phyloP scores from a whole-genome alignment of 2,329 filamentous ascomycete genomes.

The Trichoderma guizhouense region DNA sequence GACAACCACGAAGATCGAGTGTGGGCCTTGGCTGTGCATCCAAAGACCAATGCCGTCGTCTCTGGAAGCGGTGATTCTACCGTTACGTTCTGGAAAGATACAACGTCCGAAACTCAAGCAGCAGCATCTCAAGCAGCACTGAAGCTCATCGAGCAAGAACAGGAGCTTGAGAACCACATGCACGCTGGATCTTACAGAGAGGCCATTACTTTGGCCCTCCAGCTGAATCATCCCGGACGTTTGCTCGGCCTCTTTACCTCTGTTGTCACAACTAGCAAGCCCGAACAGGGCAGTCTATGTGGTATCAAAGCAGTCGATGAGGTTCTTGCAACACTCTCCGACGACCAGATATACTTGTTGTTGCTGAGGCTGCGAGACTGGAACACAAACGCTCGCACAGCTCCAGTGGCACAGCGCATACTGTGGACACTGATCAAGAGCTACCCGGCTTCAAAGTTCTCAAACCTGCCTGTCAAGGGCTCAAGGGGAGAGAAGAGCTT shows the following conservation, averaged over 20 bases:
- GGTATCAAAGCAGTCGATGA: slow-evolving; percentile 73
- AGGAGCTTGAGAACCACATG: slow-evolving; percentile 90
- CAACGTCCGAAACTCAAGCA: slow-evolving; percentile 73
- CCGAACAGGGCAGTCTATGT: slow-evolving; percentile 61
- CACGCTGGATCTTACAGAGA: slow-evolving; percentile 84
- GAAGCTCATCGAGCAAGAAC: slow-evolving; percentile 86
- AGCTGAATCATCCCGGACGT: slow-evolving; percentile 89
- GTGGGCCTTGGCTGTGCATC: slow-evolving; percentile 79
- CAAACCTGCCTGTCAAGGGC: slow-evolving; percentile 62
- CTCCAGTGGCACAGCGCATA: slow-evolving; percentile 80
- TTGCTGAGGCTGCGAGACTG: slow-evolving; percentile 84
- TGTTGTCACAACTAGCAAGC: slow-evolving; percentile 62
- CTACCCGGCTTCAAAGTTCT: slow-evolving; percentile 75
- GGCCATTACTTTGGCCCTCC: slow-evolving; percentile 85
- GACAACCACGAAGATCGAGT: slow-evolving; percentile 97
- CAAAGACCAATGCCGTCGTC: slow-evolving; percentile 67
- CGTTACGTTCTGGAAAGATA: slow-evolving; percentile 94
- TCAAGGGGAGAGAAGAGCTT: slow-evolving; percentile 61
- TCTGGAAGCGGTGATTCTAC: slow-evolving; percentile 92
- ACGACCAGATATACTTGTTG: slow-evolving; percentile 81
- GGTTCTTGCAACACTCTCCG: slow-evolving; percentile 72
- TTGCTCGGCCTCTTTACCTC: slow-evolving; percentile 79
- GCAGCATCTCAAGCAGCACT: slow-evolving; percentile 71
- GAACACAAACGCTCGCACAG: slow-evolving; percentile 93
- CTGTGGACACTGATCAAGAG: slow-evolving; percentile 74